Evolutionary conservation across 225 moss, liverwort and hornwort genomes (phyloP).

Genomic region (Bryum argenteum): DNA sequence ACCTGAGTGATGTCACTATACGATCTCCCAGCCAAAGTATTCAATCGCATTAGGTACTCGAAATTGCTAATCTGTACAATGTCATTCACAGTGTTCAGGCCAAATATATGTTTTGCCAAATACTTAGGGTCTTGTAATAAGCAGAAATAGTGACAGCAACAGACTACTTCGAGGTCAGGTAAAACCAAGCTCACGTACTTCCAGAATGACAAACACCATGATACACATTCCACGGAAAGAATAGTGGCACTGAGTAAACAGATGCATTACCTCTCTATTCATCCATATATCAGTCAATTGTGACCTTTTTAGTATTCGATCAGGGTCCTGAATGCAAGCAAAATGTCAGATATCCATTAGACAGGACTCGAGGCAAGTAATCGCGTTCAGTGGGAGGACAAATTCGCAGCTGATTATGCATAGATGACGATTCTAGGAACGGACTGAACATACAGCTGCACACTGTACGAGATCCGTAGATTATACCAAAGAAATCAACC

Average conservation of each 20-base stretch:
- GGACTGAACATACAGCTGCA: neutral
- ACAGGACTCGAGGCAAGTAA: constrained; percentile 9
- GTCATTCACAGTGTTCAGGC: constrained; percentile 28
- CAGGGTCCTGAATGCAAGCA: constrained; percentile 71
- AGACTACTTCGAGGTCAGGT: constrained; percentile 12
- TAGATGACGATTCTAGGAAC: neutral
- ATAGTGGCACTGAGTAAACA: constrained; percentile 14
- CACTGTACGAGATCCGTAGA: constrained; percentile 11
- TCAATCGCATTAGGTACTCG: constrained; percentile 96
- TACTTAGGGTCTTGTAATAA: constrained; percentile 1
- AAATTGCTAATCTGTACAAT: constrained; percentile 92
- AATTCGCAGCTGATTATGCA: constrained; percentile 14
- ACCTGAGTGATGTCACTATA: constrained; percentile 98
- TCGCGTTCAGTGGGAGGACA: neutral
- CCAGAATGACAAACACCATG: neutral
- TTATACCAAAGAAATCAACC: constrained; percentile 11
- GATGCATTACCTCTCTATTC: constrained; percentile 74
- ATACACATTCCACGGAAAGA: constrained; percentile 4
- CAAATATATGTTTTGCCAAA: constrained; percentile 21
- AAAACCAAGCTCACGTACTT: constrained; percentile 10
- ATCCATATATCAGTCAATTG: constrained; percentile 90
- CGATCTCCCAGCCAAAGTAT: constrained; percentile 93
- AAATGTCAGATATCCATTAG: constrained; percentile 22
- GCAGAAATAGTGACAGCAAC: neutral
- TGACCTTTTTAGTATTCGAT: constrained; percentile 85